These are phyloP conservation scores for Entomophthora muscae DNA, from an alignment of 371 early-diverging fungal genomes.

Conservation along the genomic window DNA sequence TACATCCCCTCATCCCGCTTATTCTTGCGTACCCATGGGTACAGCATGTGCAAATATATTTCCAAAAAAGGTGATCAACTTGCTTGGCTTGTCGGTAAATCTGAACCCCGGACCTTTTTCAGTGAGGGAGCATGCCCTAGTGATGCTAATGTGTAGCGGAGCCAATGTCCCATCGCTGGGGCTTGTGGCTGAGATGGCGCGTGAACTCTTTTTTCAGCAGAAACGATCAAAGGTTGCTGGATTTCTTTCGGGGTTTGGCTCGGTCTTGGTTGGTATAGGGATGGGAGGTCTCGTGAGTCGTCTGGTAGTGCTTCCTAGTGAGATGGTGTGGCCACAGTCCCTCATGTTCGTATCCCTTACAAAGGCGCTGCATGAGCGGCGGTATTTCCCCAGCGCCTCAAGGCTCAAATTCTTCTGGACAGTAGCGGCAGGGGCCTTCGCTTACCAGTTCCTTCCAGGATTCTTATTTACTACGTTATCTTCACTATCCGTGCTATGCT, in stretches of 20 bases:
- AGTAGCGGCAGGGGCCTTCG: slow-evolving; percentile 18
- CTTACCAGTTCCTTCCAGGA: slow-evolving; percentile 36
- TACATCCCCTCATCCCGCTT: neutral
- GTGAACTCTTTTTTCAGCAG: neutral
- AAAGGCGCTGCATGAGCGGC: slow-evolving; percentile 38
- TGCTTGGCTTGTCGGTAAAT: neutral
- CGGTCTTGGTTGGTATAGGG: slow-evolving; percentile 44
- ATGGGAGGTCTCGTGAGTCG: slow-evolving; percentile 45
- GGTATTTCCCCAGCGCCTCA: slow-evolving; percentile 11
- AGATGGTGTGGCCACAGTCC: slow-evolving; percentile 59
- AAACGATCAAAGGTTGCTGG: neutral
- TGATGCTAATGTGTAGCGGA: neutral
- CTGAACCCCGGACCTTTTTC: neutral
- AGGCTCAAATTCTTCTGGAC: slow-evolving; percentile 20
- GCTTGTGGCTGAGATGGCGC: neutral
- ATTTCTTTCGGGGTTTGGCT: neutral
- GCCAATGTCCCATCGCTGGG: neutral
- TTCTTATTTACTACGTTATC: slow-evolving; percentile 33
- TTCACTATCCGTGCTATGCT: slow-evolving; percentile 22
- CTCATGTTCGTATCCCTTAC: slow-evolving; percentile 54
- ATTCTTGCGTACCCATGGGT: neutral
- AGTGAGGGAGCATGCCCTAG: neutral
- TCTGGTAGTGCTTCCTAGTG: slow-evolving; percentile 40
- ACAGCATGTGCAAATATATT: neutral
- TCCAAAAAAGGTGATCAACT: neutral